Percentiles rank a stretch among this genome's conserved stretches.
Conservation (phyloP, 306 rosid genomes). For the Argentina anserina region DNA sequence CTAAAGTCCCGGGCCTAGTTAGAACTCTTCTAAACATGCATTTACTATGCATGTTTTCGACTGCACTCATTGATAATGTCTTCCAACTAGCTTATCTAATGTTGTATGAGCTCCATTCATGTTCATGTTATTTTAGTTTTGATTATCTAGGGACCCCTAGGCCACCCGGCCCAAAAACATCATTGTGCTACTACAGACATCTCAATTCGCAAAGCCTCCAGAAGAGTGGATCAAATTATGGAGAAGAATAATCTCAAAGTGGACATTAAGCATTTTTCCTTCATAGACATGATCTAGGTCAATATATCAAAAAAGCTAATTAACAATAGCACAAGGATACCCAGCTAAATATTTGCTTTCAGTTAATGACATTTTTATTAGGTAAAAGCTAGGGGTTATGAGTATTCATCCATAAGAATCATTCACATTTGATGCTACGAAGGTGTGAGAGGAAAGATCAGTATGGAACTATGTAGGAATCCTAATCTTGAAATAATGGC, state of each 20-base stretch:
- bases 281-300: not conserved
- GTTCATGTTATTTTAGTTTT: not conserved
- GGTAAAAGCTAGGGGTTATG: not conserved
- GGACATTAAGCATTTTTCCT: not conserved
- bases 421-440: not conserved
- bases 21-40: too few relatives aligned
- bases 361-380: too few relatives aligned
- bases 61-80: not conserved
- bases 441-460: constrained; percentile 27
- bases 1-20: too few relatives aligned
- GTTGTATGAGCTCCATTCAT: not conserved
- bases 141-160: not conserved
- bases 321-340: not conserved
- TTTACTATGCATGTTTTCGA: not conserved
- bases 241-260: not conserved
- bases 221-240: not conserved
- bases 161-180: not conserved
- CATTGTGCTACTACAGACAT: not conserved
- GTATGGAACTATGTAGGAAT: constrained; percentile 43
- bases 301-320: not conserved
- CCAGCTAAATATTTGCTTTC: not conserved
- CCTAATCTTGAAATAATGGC: constrained; percentile 33
- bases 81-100: not conserved
- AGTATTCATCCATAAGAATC: constrained; percentile 10
- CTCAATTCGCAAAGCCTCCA: not conserved